Base-by-base conservation (phyloP, 345 rosid genomes). In the Citrus unshiu region DNA sequence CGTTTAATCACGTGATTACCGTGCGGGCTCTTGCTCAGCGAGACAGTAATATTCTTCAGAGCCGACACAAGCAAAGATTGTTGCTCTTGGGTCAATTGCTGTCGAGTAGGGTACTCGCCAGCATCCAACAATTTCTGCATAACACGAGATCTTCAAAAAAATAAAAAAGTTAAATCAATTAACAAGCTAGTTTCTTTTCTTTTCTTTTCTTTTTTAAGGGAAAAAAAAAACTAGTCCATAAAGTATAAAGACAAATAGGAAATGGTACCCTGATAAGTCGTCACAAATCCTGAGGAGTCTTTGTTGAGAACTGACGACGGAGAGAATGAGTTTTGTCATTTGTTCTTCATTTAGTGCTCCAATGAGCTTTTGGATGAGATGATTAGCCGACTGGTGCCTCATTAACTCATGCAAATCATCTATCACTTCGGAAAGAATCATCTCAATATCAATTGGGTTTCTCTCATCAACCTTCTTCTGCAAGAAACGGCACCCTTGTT, bases 371-470 rank as follows among this genome's bases (percentile, higher is more conserved):
- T 84, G 83, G 29, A 82, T 37, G 21, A 80, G 22, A 74, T 67
- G 27, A 81, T 77, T 74, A 2, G 81, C 85, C 21, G 34, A 77
- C 9, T 61, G 80, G 39, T 87, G 78, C 22, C 68, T 32, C 70
- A 79, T 61, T 6, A 87, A 54, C 1, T 87, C 78, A 39, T 43
- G 77, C 51, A 84, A 34, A 3, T 74, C 37, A 27, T 77, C 82
- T 68, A 84, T 87, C 72, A 87, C 63, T 54, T 84, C 86, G 67
- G 37, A 9, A 63, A 87, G 72, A 24, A 87, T 74, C 65, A 81
- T 57, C 25, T 77, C 83, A 21, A 64, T 71, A 14, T 76, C 78
- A 24, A 68, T 62, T 6, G 78, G 76, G 3, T 6, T 60, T 13
- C 18, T 32, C 29, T 77, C 82, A 3, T 49, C 54, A 2, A 72